A percentile compares a stretch with the other conserved stretches of the same genome.
Conservation (phyloP, 2,329 filamentous ascomycete genomes). For the Aureobasidium lini region DNA sequence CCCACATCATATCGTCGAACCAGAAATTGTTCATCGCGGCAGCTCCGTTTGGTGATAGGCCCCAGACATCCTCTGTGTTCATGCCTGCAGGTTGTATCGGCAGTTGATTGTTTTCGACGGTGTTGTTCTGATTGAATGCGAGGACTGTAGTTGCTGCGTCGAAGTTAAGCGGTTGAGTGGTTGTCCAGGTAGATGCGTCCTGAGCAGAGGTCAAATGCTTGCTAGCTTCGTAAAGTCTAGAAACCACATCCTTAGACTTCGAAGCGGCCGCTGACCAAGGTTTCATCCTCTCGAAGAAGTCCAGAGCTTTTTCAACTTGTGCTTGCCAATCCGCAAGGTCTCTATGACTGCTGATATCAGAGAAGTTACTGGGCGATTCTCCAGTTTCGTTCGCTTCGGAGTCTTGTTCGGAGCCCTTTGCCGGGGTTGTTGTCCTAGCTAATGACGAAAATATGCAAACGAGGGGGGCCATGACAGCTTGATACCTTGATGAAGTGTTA, state of each 20-base stretch:
- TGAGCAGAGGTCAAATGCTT: slow-evolving; percentile 19
- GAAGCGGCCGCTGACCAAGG: slow-evolving; percentile 39
- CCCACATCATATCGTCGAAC: slow-evolving; percentile 21
- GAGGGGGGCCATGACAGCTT: slow-evolving; percentile 71
- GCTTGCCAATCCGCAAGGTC: slow-evolving; percentile 34
- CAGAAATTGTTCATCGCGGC: slow-evolving; percentile 20
- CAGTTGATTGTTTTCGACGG: not conserved
- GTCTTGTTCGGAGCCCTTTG: no score
- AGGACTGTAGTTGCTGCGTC: not conserved
- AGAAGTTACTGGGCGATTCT: no score
- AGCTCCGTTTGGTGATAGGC: slow-evolving; percentile 17
- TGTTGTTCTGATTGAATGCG: no score
- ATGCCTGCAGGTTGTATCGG: not conserved
- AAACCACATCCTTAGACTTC: slow-evolving; percentile 35
- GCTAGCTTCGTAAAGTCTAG: slow-evolving; percentile 34
- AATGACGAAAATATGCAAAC: slow-evolving; percentile 55
- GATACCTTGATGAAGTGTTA: slow-evolving; percentile 42
- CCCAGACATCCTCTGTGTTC: slow-evolving; percentile 12
- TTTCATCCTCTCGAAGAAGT: slow-evolving; percentile 37
- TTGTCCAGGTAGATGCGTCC: no score
- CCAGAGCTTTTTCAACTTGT: slow-evolving; percentile 35
- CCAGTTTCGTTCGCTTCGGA: no score
- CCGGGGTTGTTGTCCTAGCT: slow-evolving; percentile 11
- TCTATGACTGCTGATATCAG: slow-evolving; percentile 3
- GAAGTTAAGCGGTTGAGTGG: not conserved